Percentiles rank a stretch among this genome's conserved stretches.
Evolutionary conservation across 2,329 filamentous ascomycete genomes (phyloP).

Genomic region (Trichoderma breve): DNA sequence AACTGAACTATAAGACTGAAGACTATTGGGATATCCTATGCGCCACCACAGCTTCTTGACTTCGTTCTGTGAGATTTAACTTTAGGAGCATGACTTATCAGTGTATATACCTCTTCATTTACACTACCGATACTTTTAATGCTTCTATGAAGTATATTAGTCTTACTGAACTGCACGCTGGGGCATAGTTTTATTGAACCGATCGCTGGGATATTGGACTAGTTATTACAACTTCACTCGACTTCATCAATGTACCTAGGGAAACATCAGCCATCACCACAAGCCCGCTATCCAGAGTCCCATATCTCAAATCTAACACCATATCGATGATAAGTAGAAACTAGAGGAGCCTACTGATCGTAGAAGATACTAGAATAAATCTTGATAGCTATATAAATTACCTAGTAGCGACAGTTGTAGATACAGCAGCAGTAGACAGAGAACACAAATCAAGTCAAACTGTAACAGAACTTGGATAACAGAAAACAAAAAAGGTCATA

Average conservation of each 20-base stretch:
- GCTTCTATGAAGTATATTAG: no score
- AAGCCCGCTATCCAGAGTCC: no score
- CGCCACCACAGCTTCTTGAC: neutral
- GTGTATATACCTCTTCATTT: neutral
- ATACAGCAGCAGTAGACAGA: neutral
- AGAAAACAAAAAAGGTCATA: neutral
- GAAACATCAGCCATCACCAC: no score
- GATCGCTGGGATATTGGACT: no score
- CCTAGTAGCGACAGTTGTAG: neutral
- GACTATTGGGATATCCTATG: neutral
- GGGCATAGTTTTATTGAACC: no score
- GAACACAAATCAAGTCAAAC: neutral
- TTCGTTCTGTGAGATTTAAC: neutral
- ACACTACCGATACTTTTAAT: neutral
- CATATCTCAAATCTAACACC: neutral
- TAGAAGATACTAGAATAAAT: neutral
- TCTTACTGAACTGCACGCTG: no score
- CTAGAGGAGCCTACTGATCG: accelerated
- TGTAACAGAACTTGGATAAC: neutral
- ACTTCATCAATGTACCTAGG: no score
- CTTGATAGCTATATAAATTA: neutral
- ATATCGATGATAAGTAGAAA: neutral
- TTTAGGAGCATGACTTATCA: neutral
- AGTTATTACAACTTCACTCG: no score
- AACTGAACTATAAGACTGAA: neutral